These are phyloP conservation scores for Alternaria gaisen DNA, from an alignment of 2,329 filamentous ascomycete genomes.

Conservation along the genomic window DNA sequence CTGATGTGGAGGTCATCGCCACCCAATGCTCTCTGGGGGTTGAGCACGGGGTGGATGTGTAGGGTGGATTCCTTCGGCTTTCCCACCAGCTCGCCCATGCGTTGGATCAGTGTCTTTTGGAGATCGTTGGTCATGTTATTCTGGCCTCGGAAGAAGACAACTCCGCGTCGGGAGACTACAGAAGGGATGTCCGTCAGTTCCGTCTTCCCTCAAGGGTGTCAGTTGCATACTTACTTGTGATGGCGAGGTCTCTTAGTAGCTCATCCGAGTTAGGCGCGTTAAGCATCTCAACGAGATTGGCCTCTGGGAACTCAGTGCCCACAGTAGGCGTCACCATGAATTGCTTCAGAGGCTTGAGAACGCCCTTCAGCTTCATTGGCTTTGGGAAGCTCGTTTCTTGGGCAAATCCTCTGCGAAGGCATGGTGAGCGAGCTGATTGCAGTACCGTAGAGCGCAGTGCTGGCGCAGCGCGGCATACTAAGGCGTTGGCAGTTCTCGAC, in stretches of 20 bases:
- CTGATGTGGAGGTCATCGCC: constrained; percentile 12
- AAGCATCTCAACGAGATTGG: constrained; percentile 11
- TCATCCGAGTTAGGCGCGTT: constrained; percentile 13
- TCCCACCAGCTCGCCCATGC: constrained; percentile 8
- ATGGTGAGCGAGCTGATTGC: constrained; percentile 4
- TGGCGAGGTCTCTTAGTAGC: constrained; percentile 11
- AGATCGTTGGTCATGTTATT: constrained; percentile 12
- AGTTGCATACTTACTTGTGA: constrained; percentile 1
- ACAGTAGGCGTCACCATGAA: constrained; percentile 14
- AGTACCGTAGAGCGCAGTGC: not conserved
- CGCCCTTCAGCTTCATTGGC: constrained; percentile 11
- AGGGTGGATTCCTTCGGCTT: constrained; percentile 12
- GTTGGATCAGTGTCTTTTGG: constrained; percentile 12
- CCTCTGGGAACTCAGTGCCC: constrained; percentile 14
- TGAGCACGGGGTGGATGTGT: constrained; percentile 11
- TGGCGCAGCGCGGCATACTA: constrained; percentile 3
- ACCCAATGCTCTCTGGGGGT: constrained; percentile 7
- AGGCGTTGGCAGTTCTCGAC: constrained; percentile 8
- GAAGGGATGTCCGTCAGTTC: not conserved
- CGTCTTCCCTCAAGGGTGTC: not conserved
- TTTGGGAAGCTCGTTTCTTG: constrained; percentile 14
- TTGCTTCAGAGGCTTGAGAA: constrained; percentile 12
- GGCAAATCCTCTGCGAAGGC: constrained; percentile 11
- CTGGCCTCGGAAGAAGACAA: constrained; percentile 10
- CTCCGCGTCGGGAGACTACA: constrained; percentile 8